These are phyloP conservation scores for Trypanosoma congolense DNA, from an alignment of 208 protist genomes.

Conservation along the genomic window DNA sequence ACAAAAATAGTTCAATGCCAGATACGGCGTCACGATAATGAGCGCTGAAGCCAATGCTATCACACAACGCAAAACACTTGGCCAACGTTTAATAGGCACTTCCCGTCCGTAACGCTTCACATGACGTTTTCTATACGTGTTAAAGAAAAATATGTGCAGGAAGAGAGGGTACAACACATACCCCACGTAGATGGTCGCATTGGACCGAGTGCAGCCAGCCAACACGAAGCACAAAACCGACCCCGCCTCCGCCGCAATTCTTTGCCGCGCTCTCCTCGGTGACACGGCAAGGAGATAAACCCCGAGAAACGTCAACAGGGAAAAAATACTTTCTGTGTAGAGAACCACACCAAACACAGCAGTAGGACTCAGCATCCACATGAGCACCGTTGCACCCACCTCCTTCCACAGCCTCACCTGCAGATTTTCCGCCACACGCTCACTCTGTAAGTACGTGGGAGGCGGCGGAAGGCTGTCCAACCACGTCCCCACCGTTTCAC, in stretches of 20 bases:
- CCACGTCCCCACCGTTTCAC: constrained; percentile 8
- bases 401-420: constrained; percentile 25
- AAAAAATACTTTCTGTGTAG: constrained; percentile 81
- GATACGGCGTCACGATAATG: constrained; percentile 42
- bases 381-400: constrained; percentile 40
- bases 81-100: constrained; percentile 21
- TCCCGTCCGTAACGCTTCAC: not conserved
- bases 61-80: constrained; percentile 31
- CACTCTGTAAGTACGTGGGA: not conserved
- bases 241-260: constrained; percentile 7
- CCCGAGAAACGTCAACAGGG: constrained; percentile 44
- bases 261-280: not conserved
- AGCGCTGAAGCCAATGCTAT: constrained; percentile 34
- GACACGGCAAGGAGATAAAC: constrained; percentile 43
- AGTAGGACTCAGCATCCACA: constrained; percentile 61
- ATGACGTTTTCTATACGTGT: constrained; percentile 24
- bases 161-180: constrained; percentile 63
- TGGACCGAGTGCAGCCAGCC: constrained; percentile 52
- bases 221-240: constrained; percentile 48
- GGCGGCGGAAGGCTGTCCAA: constrained; percentile 20
- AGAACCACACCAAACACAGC: constrained; percentile 62
- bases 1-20: constrained; percentile 52
- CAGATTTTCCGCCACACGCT: not conserved
- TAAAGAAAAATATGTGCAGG: constrained; percentile 40
- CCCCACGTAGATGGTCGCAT: constrained; percentile 48